phyloP scores from a whole-genome alignment of 2,329 filamentous ascomycete species.

The Verticillium nonalfalfae region DNA sequence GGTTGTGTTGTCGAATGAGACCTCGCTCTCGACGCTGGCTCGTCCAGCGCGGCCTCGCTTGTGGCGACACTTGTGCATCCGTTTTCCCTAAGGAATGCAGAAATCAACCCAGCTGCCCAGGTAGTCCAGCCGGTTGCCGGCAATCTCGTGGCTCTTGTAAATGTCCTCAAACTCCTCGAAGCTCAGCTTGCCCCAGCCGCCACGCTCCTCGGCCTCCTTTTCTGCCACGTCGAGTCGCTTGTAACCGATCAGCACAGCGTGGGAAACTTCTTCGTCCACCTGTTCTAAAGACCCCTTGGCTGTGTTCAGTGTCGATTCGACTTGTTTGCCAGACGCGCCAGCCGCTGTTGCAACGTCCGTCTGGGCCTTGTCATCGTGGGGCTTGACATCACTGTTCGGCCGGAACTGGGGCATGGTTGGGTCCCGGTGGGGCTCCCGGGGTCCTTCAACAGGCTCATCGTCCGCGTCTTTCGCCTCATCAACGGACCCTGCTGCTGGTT shows the following conservation, averaged over 20 bases:
- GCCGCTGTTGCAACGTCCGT: neutral
- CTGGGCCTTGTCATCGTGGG: neutral
- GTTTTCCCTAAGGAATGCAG: constrained; percentile 49
- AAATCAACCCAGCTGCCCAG: constrained; percentile 88
- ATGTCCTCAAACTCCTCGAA: constrained; percentile 74
- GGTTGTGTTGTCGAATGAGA: too few relatives aligned
- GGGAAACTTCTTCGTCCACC: constrained; percentile 16
- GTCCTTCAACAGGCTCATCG: constrained; percentile 5
- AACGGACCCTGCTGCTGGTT: neutral
- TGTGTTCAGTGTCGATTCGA: neutral
- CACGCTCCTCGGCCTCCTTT: constrained; percentile 59
- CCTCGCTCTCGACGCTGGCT: too few relatives aligned
- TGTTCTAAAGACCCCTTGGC: neutral
- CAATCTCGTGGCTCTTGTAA: constrained; percentile 61
- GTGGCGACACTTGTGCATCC: neutral
- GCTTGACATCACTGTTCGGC: constrained; percentile 38
- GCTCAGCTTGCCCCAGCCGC: constrained; percentile 73
- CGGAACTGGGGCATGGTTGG: constrained; percentile 64
- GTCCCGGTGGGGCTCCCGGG: constrained; percentile 30
- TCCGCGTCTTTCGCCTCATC: constrained; percentile 1
- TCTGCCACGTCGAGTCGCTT: constrained; percentile 59
- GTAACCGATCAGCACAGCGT: constrained; percentile 36
- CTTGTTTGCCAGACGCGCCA: neutral
- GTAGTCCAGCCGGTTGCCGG: constrained; percentile 65
- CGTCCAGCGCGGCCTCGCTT: neutral